Conservation (phyloP, 306 rosid species). For the Castanea sativa region DNA sequence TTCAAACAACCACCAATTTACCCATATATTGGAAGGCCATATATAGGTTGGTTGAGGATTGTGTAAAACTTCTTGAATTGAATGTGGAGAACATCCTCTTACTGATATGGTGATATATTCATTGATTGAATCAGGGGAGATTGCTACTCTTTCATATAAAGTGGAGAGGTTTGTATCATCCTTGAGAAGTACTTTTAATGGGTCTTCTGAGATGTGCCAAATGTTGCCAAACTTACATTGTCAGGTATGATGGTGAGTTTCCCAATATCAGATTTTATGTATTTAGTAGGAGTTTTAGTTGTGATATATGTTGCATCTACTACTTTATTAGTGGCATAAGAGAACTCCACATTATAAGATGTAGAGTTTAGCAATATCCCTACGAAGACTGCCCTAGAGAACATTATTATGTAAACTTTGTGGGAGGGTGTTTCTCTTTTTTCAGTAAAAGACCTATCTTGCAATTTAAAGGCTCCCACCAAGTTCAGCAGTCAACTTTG, state of each 20-base stretch:
- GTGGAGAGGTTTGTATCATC: conserved; percentile 37
- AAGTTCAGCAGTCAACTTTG: neutral
- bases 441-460: neutral
- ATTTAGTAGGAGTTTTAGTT: neutral
- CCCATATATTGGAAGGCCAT: neutral
- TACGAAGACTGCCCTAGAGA: neutral
- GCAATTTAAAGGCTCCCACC: neutral
- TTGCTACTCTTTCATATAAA: conserved; percentile 38
- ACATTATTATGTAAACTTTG: neutral
- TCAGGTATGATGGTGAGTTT: conserved; percentile 93
- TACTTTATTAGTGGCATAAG: neutral
- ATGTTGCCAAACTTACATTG: conserved; percentile 43
- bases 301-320: neutral
- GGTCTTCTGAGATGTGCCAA: conserved; percentile 20
- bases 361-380: neutral
- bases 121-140: conserved; percentile 52
- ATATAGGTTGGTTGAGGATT: neutral
- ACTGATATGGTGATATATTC: conserved; percentile 14
- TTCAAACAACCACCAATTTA: neutral
- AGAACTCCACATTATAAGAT: neutral
- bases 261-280: conserved; percentile 16
- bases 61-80: too few species aligned
- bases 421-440: neutral
- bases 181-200: conserved; percentile 17
- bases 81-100: neutral